Conservation (phyloP, 2,329 filamentous ascomycete species). For the Aspergillus melleus region DNA sequence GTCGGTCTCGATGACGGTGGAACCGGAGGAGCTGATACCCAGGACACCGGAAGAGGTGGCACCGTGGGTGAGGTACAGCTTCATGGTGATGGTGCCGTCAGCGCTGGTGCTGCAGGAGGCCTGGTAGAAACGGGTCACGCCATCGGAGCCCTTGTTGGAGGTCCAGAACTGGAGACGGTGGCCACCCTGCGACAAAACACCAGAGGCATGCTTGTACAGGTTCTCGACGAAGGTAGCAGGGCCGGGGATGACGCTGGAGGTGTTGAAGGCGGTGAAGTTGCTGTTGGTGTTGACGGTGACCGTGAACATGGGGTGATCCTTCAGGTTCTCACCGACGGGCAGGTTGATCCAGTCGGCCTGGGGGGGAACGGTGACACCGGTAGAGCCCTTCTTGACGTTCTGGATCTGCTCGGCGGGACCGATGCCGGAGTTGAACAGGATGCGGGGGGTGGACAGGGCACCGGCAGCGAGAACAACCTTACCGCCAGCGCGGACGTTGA, state of each 20-base stretch:
- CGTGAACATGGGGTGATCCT: conserved; percentile 38
- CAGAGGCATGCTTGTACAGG: conserved; percentile 13
- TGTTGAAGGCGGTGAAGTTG: conserved; percentile 21
- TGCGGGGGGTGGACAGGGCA: conserved; percentile 65
- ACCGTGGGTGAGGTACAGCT: conserved; percentile 22
- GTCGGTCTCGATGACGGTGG: conserved; percentile 14
- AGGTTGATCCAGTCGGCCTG: conserved; percentile 49
- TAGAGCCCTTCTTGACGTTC: conserved; percentile 44
- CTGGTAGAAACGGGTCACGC: conserved; percentile 22
- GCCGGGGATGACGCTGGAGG: conserved; percentile 12
- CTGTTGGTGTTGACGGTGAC: conserved; percentile 17
- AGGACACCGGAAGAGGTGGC: conserved; percentile 20
- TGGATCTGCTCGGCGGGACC: conserved; percentile 54
- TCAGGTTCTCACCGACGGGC: conserved; percentile 51
- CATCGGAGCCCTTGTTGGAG: conserved; percentile 19
- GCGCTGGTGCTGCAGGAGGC: conserved; percentile 17
- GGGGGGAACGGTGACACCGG: conserved; percentile 42
- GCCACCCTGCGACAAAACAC: conserved; percentile 19
- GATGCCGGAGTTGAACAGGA: conserved; percentile 68
- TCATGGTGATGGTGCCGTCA: conserved; percentile 19
- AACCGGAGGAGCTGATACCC: conserved; percentile 13
- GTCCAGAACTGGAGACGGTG: conserved; percentile 25
- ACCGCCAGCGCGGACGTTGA: conserved; percentile 63
- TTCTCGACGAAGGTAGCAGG: conserved; percentile 6
- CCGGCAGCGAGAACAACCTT: conserved; percentile 68